These are phyloP conservation scores for Inga laurina DNA, from an alignment of 306 rosid genomes.

Conservation along the genomic window DNA sequence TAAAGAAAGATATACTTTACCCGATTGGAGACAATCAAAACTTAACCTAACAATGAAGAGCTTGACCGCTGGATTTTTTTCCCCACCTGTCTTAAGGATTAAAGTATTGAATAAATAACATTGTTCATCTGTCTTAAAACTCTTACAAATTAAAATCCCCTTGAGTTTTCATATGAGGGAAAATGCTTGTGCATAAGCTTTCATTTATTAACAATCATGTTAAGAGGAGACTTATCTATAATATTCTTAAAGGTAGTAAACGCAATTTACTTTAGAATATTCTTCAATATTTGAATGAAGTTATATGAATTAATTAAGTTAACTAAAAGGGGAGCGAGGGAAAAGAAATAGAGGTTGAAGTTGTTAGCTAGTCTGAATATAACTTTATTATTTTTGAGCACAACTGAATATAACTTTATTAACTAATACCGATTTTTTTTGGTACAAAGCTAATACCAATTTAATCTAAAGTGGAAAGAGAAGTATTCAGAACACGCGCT, in stretches of 20 bases:
- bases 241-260: background rate
- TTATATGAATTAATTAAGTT: background rate
- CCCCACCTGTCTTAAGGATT: background rate
- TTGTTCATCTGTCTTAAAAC: background rate
- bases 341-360: background rate
- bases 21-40: too few relatives aligned
- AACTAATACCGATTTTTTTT: too few relatives aligned
- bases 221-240: background rate
- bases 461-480: conserved; percentile 20
- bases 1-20: too few relatives aligned
- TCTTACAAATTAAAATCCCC: background rate
- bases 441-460: background rate
- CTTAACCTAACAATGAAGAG: too few relatives aligned
- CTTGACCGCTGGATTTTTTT: too few relatives aligned
- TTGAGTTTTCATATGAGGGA: background rate
- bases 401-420: too few relatives aligned
- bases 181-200: background rate
- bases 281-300: background rate
- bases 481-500: conserved; percentile 37
- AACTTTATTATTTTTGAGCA: background rate
- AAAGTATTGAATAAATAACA: background rate
- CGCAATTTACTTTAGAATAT: background rate
- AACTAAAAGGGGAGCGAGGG: background rate
- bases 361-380: background rate
- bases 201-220: background rate